Evolutionary conservation across 345 rosid species (phyloP).

Genomic region (Linum lewisii): DNA sequence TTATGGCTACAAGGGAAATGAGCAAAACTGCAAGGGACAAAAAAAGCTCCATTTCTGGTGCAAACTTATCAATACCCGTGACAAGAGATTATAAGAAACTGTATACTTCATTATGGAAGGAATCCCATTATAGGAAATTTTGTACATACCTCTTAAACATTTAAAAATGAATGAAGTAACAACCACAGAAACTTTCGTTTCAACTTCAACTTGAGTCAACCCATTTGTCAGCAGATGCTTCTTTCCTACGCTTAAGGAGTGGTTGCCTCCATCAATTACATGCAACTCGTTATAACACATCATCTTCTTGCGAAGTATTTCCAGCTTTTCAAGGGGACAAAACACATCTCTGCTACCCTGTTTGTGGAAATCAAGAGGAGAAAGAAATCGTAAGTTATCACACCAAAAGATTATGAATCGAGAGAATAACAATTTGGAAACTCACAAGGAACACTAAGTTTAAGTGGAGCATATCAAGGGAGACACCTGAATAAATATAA

Average conservation of each 20-base stretch:
- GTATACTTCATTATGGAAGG: no score
- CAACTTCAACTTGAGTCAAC: conserved; percentile 49
- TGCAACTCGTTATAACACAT: conserved; percentile 36
- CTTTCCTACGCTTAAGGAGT: conserved; percentile 73
- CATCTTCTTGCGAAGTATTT: conserved; percentile 56
- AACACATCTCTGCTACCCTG: conserved; percentile 71
- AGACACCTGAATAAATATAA: conserved; percentile 74
- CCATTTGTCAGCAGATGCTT: conserved; percentile 41
- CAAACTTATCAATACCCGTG: no score
- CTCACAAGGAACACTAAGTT: neutral
- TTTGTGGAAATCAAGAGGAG: neutral
- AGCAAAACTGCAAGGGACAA: no score
- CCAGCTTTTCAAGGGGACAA: conserved; percentile 64
- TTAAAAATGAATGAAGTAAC: conserved; percentile 36
- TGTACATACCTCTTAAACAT: conserved; percentile 20
- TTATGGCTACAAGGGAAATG: no score
- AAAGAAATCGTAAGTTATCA: neutral
- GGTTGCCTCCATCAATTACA: conserved; percentile 78
- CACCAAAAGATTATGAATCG: no score
- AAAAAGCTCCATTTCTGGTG: no score
- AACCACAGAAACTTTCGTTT: conserved; percentile 45
- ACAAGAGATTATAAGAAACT: no score
- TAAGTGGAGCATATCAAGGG: neutral
- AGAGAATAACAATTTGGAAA: neutral
- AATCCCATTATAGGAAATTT: neutral